Conservation (phyloP, 164 flowering plant species). For the Vitis rotundifolia region DNA sequence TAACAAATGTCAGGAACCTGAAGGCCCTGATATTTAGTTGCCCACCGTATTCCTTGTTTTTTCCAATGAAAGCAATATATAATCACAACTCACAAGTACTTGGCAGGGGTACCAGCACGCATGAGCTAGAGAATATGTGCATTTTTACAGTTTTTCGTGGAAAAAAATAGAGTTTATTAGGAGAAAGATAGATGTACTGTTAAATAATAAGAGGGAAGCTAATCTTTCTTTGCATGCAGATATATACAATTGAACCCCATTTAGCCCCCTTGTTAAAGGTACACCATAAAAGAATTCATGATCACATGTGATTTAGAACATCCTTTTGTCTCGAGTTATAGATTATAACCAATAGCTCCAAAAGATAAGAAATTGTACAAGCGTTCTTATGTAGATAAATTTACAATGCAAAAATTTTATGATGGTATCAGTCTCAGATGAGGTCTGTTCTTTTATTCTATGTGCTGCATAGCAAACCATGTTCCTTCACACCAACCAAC, state of each 20-base stretch:
- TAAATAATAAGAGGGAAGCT: no score
- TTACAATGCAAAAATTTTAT: slow-evolving; percentile 11
- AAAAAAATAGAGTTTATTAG: not conserved
- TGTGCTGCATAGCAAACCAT: slow-evolving; percentile 19
- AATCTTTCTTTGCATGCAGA: no score
- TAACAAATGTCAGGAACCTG: not conserved
- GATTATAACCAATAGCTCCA: not conserved
- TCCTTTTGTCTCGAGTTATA: not conserved
- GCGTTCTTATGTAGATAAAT: not conserved
- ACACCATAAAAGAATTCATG: not conserved
- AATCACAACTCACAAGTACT: not conserved
- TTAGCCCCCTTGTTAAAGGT: not conserved
- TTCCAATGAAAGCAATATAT: not conserved
- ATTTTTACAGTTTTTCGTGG: not conserved
- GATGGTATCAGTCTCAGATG: slow-evolving; percentile 4
- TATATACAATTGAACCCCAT: no score
- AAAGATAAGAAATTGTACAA: not conserved
- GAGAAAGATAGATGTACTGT: no score
- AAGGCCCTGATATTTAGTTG: not conserved
- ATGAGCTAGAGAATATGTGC: not conserved
- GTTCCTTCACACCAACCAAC: slow-evolving; percentile 14
- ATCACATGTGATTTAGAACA: not conserved
- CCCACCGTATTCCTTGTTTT: not conserved
- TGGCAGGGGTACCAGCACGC: not conserved
- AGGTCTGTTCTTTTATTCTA: slow-evolving; percentile 15